Evolutionary conservation across 306 rosid genomes (phyloP).

Genomic region (Coriaria nepalensis): DNA sequence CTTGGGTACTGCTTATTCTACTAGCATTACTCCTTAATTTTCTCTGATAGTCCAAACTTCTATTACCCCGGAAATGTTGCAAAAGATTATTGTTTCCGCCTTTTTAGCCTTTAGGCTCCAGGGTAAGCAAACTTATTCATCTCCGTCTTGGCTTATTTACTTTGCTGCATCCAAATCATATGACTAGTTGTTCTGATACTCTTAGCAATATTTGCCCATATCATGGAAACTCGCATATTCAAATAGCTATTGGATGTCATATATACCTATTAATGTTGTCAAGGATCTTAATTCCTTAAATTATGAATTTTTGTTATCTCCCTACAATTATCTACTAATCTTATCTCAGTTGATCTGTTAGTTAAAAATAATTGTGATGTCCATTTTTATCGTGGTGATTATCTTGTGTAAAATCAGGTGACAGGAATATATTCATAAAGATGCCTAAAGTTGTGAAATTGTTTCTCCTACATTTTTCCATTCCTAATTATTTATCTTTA

Average conservation of each 20-base stretch:
- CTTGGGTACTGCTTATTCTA: not conserved
- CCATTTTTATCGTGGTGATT: slow-evolving; percentile 1
- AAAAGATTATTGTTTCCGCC: not conserved
- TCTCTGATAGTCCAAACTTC: not conserved
- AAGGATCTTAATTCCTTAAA: not conserved
- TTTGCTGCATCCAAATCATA: slow-evolving; percentile 1
- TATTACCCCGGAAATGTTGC: not conserved
- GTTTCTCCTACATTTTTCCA: no score
- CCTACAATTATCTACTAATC: not conserved
- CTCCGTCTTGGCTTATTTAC: not conserved
- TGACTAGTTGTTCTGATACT: not conserved
- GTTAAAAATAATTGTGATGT: not conserved
- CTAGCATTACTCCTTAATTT: not conserved
- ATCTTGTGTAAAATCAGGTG: not conserved
- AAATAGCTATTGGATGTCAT: not conserved
- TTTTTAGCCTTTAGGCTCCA: not conserved
- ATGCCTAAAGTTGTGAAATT: no score
- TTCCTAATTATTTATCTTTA: no score
- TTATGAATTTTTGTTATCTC: not conserved
- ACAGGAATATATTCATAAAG: no score
- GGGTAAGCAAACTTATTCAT: not conserved
- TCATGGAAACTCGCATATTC: not conserved
- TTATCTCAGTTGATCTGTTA: not conserved
- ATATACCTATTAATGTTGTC: not conserved
- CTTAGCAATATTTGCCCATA: not conserved